Percentiles rank a stretch among this genome's conserved stretches.
Conservation (phyloP, 495 filamentous ascomycete species). For the Articulospora tetracladia region DNA sequence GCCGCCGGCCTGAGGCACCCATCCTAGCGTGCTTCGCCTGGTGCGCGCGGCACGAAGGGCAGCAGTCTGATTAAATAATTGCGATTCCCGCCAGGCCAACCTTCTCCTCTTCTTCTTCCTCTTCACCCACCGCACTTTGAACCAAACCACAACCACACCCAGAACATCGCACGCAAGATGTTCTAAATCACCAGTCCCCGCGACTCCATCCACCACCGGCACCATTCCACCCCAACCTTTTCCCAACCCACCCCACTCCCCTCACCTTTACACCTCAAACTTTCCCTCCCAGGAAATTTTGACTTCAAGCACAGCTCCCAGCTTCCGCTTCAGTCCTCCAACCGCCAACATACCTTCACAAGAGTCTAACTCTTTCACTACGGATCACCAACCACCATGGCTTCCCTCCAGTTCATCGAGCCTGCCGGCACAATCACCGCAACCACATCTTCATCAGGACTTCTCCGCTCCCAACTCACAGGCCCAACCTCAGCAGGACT, state of each 20-base stretch:
- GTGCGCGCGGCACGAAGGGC: too few species aligned
- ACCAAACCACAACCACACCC: constrained; percentile 22
- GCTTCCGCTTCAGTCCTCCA: constrained; percentile 39
- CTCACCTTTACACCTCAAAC: constrained; percentile 50
- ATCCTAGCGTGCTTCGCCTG: too few species aligned
- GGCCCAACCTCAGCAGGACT: constrained; percentile 39
- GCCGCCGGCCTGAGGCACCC: too few species aligned
- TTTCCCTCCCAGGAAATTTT: constrained; percentile 51
- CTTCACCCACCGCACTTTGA: constrained; percentile 14
- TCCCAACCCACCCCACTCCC: constrained; percentile 39
- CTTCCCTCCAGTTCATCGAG: constrained; percentile 55
- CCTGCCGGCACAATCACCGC: constrained; percentile 55
- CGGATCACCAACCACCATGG: constrained; percentile 58
- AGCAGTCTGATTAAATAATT: too few species aligned
- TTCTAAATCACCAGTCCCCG: constrained; percentile 32
- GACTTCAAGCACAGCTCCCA: constrained; percentile 48
- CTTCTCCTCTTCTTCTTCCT: constrained; percentile 17
- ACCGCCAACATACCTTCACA: constrained; percentile 47
- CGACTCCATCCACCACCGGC: constrained; percentile 26
- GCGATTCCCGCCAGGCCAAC: constrained; percentile 5
- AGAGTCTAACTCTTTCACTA: constrained; percentile 57
- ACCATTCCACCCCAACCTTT: constrained; percentile 43
- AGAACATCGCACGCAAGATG: constrained; percentile 30
- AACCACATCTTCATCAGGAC: constrained; percentile 30
- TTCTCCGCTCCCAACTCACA: constrained; percentile 17